Percentiles rank a stretch among this genome's conserved stretches.
These are phyloP conservation scores for Ustilago bromivora DNA, from an alignment of 1,284 basidiomycete species.

Conservation along the genomic window DNA sequence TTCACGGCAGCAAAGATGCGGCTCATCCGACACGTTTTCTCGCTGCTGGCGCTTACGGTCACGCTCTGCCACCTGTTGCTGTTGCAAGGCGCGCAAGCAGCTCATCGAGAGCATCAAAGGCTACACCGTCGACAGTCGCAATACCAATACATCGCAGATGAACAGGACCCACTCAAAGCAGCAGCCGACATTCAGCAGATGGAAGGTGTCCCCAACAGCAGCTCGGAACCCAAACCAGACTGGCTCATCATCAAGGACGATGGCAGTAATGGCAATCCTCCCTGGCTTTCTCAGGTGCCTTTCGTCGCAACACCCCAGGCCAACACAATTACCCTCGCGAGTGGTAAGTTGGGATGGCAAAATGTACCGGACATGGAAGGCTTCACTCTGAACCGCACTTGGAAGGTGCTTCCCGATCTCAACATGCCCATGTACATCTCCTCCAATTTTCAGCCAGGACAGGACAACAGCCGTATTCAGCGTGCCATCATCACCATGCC, in stretches of 20 bases:
- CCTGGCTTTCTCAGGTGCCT: constrained; percentile 39
- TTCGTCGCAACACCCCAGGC: constrained; percentile 36
- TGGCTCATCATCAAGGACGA: constrained; percentile 49
- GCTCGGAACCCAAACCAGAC: constrained; percentile 23
- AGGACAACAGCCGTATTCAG: constrained; percentile 50
- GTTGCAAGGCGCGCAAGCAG: neutral
- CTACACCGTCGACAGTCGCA: constrained; percentile 30
- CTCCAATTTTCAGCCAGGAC: constrained; percentile 36
- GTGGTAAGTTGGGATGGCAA: constrained; percentile 39
- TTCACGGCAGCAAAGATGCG: neutral
- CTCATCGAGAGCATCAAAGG: neutral
- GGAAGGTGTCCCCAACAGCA: constrained; percentile 32
- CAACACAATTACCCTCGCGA: constrained; percentile 7
- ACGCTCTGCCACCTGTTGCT: neutral
- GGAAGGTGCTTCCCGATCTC: constrained; percentile 29
- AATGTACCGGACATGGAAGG: constrained; percentile 47
- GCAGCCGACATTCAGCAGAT: constrained; percentile 49
- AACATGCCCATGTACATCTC: constrained; percentile 60
- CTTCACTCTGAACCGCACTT: constrained; percentile 57
- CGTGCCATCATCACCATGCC: constrained; percentile 60
- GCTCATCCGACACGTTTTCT: neutral
- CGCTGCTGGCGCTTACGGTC: neutral
- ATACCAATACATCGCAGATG: constrained; percentile 50
- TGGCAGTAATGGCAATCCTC: constrained; percentile 30
- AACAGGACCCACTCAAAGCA: constrained; percentile 47